These are phyloP conservation scores for Cordyceps sp. DNA, from an alignment of 2,329 filamentous ascomycete species.

Conservation along the genomic window DNA sequence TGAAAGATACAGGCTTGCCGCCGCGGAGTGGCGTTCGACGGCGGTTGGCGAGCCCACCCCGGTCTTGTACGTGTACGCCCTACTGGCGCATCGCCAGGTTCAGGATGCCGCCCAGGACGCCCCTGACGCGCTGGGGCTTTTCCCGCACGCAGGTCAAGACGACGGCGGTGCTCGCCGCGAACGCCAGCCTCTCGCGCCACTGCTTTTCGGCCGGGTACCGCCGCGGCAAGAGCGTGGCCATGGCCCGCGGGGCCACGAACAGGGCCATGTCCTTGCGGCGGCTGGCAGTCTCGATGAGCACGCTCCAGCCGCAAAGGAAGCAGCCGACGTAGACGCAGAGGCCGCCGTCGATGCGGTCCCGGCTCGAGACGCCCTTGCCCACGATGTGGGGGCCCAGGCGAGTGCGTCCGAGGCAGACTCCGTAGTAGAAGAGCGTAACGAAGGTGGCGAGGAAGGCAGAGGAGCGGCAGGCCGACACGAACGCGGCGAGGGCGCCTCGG, in stretches of 20 bases:
- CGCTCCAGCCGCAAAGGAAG: conserved; percentile 65
- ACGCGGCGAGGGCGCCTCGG: conserved; percentile 30
- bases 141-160: conserved; percentile 53
- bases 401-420: conserved; percentile 62
- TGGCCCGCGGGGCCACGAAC: conserved; percentile 65
- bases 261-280: conserved; percentile 60
- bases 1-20: too few relatives aligned
- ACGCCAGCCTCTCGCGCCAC: conserved; percentile 50
- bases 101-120: conserved; percentile 48
- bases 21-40: too few relatives aligned
- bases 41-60: too few relatives aligned
- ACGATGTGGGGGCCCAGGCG: conserved; percentile 55
- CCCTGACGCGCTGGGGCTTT: conserved; percentile 45
- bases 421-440: conserved; percentile 69
- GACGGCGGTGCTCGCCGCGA: conserved; percentile 51
- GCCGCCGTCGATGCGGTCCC: conserved; percentile 40
- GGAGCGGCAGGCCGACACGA: conserved; percentile 48
- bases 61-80: too few relatives aligned
- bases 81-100: conserved; percentile 27
- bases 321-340: conserved; percentile 59
- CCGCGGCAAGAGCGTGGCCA: conserved; percentile 58
- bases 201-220: conserved; percentile 45
- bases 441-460: conserved; percentile 66
- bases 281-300: conserved; percentile 50
- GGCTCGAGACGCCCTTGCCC: conserved; percentile 27